Base-by-base conservation (phyloP, 805 yeast genomes). In the Ogataea sp. region DNA sequence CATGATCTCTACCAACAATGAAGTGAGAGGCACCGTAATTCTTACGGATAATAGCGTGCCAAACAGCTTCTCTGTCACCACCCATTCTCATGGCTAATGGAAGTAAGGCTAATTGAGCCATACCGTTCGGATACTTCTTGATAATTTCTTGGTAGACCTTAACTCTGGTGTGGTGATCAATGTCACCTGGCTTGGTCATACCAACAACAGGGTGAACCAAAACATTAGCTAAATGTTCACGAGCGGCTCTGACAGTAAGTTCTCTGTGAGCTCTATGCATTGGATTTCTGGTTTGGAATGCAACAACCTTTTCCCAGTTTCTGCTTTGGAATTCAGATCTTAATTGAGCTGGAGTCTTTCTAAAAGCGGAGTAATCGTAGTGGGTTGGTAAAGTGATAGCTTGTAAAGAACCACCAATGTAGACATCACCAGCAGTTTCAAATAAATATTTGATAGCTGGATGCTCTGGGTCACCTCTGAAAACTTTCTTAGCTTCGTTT, bases 61-160 rank as follows among this genome's bases (percentile, higher is more conserved):
- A 90, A 34, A 89, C 84, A 18, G 97, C 97, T 67, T 89, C 97
- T 61, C 95, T 79, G 62, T 90, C 97, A 62, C 97, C 97, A 41
- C 93, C 97, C 97, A 89, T 89, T 73, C 97, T 81, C 97, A 89
- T 89, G 30, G 97, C 97, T 56, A 89, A 71, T 11, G 97, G 97
- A 52, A 89, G 71, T 47, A 89, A 68, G 8, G 96, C 81, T 45
- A 89, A 69, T 48, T 84, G 78, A 14, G 97, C 97, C 76, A 89
- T 82, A 39, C 96, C 96, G 47, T 80, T 83, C 38, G 97, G 97
- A 65, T 85, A 89, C 56, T 90, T 83, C 65, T 89, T 85, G 64
- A 90, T 75, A 51, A 89, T 79, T 51, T 90, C 94, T 65, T 85
- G 83, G 69, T 89, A 89, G 13, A 89, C 97, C 53, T 93, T 83